Evolutionary conservation across 306 rosid species (phyloP).

Genomic region (Lathyrus aphaca): DNA sequence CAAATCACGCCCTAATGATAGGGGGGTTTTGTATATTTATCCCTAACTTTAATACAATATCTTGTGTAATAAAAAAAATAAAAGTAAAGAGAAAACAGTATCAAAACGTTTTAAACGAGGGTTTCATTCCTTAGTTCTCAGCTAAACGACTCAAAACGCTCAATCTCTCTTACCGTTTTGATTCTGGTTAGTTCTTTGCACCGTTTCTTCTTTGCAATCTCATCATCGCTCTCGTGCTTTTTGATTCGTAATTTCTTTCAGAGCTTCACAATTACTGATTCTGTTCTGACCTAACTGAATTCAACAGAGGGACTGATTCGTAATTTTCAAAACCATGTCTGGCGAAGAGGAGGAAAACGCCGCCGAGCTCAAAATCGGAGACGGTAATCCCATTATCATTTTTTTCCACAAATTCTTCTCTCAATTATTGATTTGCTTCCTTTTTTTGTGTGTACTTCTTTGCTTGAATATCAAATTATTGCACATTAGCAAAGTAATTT

Average conservation of each 20-base stretch:
- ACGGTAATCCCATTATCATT: conserved; percentile 50
- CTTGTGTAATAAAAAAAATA: too few relatives aligned
- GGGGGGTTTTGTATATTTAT: too few relatives aligned
- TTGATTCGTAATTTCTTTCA: too few relatives aligned
- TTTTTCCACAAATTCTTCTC: neutral
- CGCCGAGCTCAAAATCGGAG: conserved; percentile 95
- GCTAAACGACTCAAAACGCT: neutral
- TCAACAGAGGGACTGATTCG: neutral
- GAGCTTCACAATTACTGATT: neutral
- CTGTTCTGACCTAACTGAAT: neutral
- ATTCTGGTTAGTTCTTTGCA: conserved; percentile 9
- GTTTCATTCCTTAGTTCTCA: neutral
- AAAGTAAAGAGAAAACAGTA: too few relatives aligned
- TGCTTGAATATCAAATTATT: neutral
- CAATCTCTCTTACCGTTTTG: neutral
- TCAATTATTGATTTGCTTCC: neutral
- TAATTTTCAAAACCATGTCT: conserved; percentile 56
- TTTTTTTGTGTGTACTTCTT: neutral
- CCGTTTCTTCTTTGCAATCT: neutral
- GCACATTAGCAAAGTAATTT: neutral
- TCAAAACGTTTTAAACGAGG: neutral
- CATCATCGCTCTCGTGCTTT: neutral
- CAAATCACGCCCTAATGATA: too few relatives aligned
- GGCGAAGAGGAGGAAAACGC: conserved; percentile 98
- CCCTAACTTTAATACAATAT: too few relatives aligned